Conservation (phyloP, 768 basidiomycete species). For the Leccinum rimulosum region DNA sequence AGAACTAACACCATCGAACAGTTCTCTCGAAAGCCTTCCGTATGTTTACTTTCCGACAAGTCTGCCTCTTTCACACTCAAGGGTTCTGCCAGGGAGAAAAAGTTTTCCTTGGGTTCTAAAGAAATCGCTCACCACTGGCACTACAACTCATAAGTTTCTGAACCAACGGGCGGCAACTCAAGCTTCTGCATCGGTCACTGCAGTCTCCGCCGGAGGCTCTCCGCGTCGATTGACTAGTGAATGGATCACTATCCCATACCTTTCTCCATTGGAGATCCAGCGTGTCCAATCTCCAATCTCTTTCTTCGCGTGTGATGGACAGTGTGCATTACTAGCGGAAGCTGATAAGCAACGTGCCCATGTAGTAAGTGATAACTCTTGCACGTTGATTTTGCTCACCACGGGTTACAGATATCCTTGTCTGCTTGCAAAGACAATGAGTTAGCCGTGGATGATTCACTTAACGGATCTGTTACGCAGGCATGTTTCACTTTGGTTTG, state of each 20-base stretch:
- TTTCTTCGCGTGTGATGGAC: constrained; percentile 19
- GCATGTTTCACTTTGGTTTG: constrained; percentile 4
- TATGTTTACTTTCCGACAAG: not conserved
- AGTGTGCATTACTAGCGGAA: constrained; percentile 6
- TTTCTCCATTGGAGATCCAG: constrained; percentile 3
- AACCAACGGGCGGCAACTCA: constrained; percentile 11
- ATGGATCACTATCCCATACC: constrained; percentile 10
- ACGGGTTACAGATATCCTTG: constrained; percentile 20
- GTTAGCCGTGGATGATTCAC: constrained; percentile 19
- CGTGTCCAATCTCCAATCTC: constrained; percentile 23
- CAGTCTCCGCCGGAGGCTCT: constrained; percentile 19
- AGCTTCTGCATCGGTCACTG: constrained; percentile 8
- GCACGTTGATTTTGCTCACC: not conserved
- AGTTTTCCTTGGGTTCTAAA: not conserved
- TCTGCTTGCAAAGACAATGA: constrained; percentile 31
- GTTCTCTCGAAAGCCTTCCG: constrained; percentile 8
- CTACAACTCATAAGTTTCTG: constrained; percentile 3
- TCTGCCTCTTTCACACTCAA: not conserved
- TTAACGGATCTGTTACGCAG: constrained; percentile 20
- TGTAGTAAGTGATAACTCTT: constrained; percentile 20
- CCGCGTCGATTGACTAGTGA: constrained; percentile 5
- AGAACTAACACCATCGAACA: constrained; percentile 1
- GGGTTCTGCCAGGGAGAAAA: constrained; percentile 4
- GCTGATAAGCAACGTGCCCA: constrained; percentile 12
- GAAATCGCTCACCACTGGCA: not conserved